Evolutionary conservation across 805 yeast genomes (phyloP), one percentile per base, ranked within the genome.

Genomic region (Suhomyces pyralidae): DNA sequence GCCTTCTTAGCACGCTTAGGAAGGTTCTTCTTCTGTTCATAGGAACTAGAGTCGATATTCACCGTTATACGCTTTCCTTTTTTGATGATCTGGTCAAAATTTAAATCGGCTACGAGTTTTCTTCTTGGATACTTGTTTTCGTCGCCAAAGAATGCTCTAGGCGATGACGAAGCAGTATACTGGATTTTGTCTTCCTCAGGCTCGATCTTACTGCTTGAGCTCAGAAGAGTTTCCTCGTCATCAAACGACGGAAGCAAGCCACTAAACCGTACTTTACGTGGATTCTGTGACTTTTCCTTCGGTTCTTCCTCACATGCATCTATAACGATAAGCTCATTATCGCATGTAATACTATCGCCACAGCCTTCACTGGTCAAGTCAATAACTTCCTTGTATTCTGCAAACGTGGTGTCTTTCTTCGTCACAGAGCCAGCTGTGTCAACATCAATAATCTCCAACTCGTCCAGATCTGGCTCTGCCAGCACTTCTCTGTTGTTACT

Each of bases 381-480:
- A 10, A 58, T 49, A 3, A 58, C 56, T 7, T 53, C 58, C 38
- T 48, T 51, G 49, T 50, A 51, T 14, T 49, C 48, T 12, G 34
- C 10, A 8, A 22, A 17, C 20, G 38, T 45, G 36, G 25, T 30
- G 26, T 12, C 34, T 17, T 26, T 26, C 20, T 25, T 24, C 2
- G 20, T 15, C 14, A 20, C 43, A 45, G 48, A 17, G 15, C 48
- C 48, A 17, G 48, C 48, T 45, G 48, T 30, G 5, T 61, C 53
- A 2, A 71, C 53, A 3, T 68, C 71, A 0, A 69, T 58, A 3
- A 76, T 61, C 1, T 70, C 76, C 28, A 81, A 59, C 3, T 81
- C 86, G n/a, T 71, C 72, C 30, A 73, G 77, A 2, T 62, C 60
- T 0, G 83, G 82, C 19, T 71, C 70, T 3, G 69, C 70, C 5